phyloP scores from a whole-genome alignment of 2,329 filamentous ascomycete species.

The Aureobasidium sp. region DNA sequence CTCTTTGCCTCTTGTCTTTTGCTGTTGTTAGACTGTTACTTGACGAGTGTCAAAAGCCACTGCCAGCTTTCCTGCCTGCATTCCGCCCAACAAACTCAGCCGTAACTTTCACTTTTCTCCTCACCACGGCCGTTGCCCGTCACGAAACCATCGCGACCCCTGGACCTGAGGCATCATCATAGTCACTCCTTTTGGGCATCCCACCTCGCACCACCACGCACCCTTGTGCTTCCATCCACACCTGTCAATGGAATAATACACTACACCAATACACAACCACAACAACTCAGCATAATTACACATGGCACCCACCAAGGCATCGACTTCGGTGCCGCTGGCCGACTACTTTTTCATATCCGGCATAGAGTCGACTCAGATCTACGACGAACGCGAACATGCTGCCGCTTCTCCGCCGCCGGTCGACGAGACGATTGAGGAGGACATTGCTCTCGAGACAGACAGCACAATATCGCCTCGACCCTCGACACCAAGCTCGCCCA shows the following conservation, averaged over 20 bases:
- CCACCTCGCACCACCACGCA: neutral
- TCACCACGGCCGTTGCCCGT: constrained; percentile 10
- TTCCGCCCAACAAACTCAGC: constrained; percentile 3
- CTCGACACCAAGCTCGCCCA: constrained; percentile 37
- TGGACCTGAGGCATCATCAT: neutral
- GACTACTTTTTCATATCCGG: constrained; percentile 61
- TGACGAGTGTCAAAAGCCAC: neutral
- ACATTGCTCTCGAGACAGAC: constrained; percentile 49
- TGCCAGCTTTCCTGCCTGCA: neutral
- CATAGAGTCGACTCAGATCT: constrained; percentile 46
- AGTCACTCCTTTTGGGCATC: constrained; percentile 7
- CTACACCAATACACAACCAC: neutral
- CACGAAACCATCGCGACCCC: neutral
- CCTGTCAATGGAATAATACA: constrained; percentile 9
- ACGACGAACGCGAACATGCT: constrained; percentile 36
- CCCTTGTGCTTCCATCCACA: neutral
- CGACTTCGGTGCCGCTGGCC: constrained; percentile 48
- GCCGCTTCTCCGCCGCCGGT: constrained; percentile 25
- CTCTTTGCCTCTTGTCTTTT: neutral
- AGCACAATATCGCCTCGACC: constrained; percentile 35
- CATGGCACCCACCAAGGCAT: constrained; percentile 16
- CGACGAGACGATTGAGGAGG: constrained; percentile 51
- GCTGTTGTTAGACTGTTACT: neutral
- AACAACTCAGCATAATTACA: constrained; percentile 6
- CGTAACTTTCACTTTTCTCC: constrained; percentile 2